A percentile compares a stretch with the other conserved stretches of the same genome.
These are phyloP conservation scores for Tolypocladium ophioglossoides DNA, from an alignment of 2,329 filamentous ascomycete genomes.

Conservation along the genomic window DNA sequence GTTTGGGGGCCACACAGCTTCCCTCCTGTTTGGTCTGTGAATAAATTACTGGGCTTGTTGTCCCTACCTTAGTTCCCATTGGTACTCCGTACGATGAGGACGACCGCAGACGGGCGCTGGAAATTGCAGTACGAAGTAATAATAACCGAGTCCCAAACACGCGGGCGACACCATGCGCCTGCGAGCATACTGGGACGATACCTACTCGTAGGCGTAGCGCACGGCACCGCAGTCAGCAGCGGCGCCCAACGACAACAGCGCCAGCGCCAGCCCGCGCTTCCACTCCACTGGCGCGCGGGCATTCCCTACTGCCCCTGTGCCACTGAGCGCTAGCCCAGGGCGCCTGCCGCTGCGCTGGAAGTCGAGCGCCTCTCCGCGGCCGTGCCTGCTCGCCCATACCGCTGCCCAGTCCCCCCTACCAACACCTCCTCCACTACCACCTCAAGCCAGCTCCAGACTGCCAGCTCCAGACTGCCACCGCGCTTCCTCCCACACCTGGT, in stretches of 20 bases:
- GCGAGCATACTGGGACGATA: too few relatives aligned
- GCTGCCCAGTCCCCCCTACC: not conserved
- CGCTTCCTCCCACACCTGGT: not conserved
- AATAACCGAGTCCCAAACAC: not conserved
- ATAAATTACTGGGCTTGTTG: not conserved
- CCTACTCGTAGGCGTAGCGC: too few relatives aligned
- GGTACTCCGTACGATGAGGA: not conserved
- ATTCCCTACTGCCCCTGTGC: not conserved
- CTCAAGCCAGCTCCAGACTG: not conserved
- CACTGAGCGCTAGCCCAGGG: not conserved
- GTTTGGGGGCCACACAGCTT: not conserved
- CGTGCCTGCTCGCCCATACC: not conserved
- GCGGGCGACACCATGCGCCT: not conserved
- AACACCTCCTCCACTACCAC: not conserved
- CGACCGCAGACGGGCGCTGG: not conserved
- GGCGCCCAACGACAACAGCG: not conserved
- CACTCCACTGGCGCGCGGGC: not conserved
- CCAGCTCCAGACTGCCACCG: not conserved
- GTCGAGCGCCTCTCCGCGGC: not conserved
- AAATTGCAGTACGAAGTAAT: too few relatives aligned
- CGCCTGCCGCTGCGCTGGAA: not conserved
- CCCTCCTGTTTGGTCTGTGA: not conserved
- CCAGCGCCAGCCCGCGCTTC: not conserved
- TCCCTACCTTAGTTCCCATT: not conserved
- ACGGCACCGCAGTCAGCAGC: not conserved